A percentile compares a stretch with the other conserved stretches of the same genome.
Conservation (phyloP, 441 rosid genomes). For the Arabidopsis hybrid region DNA sequence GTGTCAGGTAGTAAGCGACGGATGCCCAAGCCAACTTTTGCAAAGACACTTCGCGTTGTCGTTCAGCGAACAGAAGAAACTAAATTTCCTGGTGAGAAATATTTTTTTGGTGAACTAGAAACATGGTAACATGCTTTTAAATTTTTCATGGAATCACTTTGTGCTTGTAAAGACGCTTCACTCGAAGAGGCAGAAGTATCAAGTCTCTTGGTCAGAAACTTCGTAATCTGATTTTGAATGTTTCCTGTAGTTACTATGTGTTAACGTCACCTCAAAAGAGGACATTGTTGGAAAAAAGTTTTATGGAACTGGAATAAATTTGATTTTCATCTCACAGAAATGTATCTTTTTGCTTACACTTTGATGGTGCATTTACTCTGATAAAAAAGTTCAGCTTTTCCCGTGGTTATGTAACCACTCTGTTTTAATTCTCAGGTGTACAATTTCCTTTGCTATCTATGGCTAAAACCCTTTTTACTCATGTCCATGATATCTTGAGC, state of each 20-base stretch:
- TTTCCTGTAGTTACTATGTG: slow-evolving; percentile 10
- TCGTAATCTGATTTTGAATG: slow-evolving; percentile 25
- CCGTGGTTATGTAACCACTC: slow-evolving; percentile 20
- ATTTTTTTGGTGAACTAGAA: slow-evolving; percentile 9
- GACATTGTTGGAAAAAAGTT: slow-evolving; percentile 19
- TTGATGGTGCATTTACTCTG: slow-evolving; percentile 27
- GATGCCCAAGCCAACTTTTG: slow-evolving; percentile 65
- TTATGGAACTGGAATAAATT: slow-evolving; percentile 17
- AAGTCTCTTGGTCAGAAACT: slow-evolving; percentile 60
- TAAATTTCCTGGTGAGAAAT: slow-evolving; percentile 69
- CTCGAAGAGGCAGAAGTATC: slow-evolving; percentile 61
- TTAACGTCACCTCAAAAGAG: neutral
- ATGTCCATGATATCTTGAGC: slow-evolving; percentile 76
- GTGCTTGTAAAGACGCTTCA: slow-evolving; percentile 61
- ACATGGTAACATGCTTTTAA: slow-evolving; percentile 19
- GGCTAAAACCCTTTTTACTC: slow-evolving; percentile 74
- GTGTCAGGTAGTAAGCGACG: slow-evolving; percentile 76
- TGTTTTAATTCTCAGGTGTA: slow-evolving; percentile 58
- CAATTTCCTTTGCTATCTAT: slow-evolving; percentile 67
- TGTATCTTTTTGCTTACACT: slow-evolving; percentile 26
- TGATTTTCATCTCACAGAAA: slow-evolving; percentile 20
- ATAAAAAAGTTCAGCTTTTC: slow-evolving; percentile 26
- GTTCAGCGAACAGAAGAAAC: slow-evolving; percentile 82
- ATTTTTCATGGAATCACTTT: slow-evolving; percentile 10
- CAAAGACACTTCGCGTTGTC: slow-evolving; percentile 73